phyloP scores from a whole-genome alignment of 2,329 filamentous ascomycete genomes.

The Rutstroemia sp. region DNA sequence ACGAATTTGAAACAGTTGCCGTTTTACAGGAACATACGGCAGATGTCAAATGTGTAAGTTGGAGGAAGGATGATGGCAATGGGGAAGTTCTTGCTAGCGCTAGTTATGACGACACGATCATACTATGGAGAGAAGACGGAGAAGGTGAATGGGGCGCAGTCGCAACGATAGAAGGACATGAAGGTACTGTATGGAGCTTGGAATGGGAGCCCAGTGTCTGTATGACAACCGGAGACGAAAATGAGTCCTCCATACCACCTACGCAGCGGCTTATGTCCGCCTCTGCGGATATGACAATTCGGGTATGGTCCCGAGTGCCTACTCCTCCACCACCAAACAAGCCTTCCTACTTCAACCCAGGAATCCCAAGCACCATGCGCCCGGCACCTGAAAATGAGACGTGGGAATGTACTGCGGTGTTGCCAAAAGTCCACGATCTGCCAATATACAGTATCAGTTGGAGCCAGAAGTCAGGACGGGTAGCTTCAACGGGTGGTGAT shows the following conservation, averaged over 20 bases:
- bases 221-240: slow-evolving; percentile 21
- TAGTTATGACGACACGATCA: slow-evolving; percentile 90
- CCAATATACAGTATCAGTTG: slow-evolving; percentile 81
- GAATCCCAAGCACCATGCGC: slow-evolving; percentile 86
- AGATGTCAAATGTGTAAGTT: slow-evolving; percentile 89
- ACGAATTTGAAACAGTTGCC: slow-evolving; percentile 94
- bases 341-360: slow-evolving; percentile 35
- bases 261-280: slow-evolving; percentile 61
- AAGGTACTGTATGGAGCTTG: slow-evolving; percentile 83
- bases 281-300: slow-evolving; percentile 74
- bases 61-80: slow-evolving; percentile 66
- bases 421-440: slow-evolving; percentile 70
- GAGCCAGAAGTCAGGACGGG: slow-evolving; percentile 67
- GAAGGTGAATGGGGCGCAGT: slow-evolving; percentile 92
- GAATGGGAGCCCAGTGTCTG: slow-evolving; percentile 53
- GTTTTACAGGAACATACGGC: slow-evolving; percentile 91
- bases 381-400: slow-evolving; percentile 64
- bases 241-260: slow-evolving; percentile 38
- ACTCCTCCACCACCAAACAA: slow-evolving; percentile 27
- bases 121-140: slow-evolving; percentile 76
- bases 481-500: slow-evolving; percentile 88
- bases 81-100: slow-evolving; percentile 74
- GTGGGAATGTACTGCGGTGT: slow-evolving; percentile 70
- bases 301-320: slow-evolving; percentile 62
- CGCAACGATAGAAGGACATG: slow-evolving; percentile 70